Percentiles rank a stretch among this genome's conserved stretches.
These are phyloP conservation scores for Cercophora sp. DNA, from an alignment of 495 filamentous ascomycete species.

Conservation along the genomic window DNA sequence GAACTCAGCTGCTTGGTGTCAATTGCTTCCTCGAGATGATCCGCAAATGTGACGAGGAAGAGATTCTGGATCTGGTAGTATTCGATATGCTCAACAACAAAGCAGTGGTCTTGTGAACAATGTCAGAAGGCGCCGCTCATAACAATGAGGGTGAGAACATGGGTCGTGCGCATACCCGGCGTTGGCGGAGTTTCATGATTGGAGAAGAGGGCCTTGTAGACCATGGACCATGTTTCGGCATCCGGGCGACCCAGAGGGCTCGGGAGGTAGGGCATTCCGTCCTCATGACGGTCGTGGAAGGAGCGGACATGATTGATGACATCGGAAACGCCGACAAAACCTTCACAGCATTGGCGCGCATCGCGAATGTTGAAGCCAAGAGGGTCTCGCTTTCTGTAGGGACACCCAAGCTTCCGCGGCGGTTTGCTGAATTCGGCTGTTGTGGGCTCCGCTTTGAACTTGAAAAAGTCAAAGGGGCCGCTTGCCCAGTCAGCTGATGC, in stretches of 20 bases:
- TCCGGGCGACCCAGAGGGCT: not conserved
- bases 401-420: not conserved
- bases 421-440: not conserved
- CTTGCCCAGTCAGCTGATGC: not conserved
- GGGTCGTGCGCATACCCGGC: not conserved
- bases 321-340: not conserved
- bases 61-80: not conserved
- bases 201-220: not conserved
- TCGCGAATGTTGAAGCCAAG: slow-evolving; percentile 1
- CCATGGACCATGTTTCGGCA: not conserved
- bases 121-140: not conserved
- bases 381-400: not conserved
- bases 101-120: not conserved
- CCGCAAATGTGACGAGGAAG: not conserved
- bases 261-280: not conserved
- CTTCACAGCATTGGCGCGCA: not conserved
- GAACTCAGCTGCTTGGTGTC: not conserved
- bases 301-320: not conserved
- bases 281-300: not conserved
- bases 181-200: not conserved
- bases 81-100: not conserved
- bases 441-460: not conserved
- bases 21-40: not conserved
- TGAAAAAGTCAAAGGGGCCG: too few species aligned
- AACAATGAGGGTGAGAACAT: not conserved